These are phyloP conservation scores for Leptodermis oblonga DNA, from an alignment of 257 asterid species.

Conservation along the genomic window DNA sequence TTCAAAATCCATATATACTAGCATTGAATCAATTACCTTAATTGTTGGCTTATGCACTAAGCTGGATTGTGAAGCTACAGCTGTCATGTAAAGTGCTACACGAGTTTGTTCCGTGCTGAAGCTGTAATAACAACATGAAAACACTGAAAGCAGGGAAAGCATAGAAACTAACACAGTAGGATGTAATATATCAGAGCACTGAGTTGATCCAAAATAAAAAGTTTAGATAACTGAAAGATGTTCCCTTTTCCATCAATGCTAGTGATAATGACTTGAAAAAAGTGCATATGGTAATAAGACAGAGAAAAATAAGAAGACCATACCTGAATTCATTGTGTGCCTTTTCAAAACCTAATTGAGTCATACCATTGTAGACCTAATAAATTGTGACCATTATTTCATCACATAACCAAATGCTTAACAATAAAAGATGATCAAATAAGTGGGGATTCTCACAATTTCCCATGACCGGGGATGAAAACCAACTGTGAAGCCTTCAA, in stretches of 20 bases:
- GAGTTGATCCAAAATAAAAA: neutral
- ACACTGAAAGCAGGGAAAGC: conserved; percentile 18
- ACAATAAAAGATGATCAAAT: conserved; percentile 17
- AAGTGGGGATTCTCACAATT: conserved; percentile 47
- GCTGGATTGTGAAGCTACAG: conserved; percentile 63
- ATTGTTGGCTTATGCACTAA: conserved; percentile 66
- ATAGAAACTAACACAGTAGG: neutral
- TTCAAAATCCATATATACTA: neutral
- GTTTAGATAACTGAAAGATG: neutral
- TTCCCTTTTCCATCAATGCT: neutral
- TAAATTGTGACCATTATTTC: conserved; percentile 19
- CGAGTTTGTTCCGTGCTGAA: conserved; percentile 73
- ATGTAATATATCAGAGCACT: neutral
- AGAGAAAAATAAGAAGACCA: conserved; percentile 3
- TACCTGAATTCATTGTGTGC: conserved; percentile 77
- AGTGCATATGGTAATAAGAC: neutral
- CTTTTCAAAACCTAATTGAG: conserved; percentile 87
- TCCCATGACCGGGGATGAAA: conserved; percentile 94
- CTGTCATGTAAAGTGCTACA: conserved; percentile 72
- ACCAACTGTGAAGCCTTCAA: conserved; percentile 95
- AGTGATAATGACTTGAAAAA: neutral
- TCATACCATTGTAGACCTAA: conserved; percentile 91
- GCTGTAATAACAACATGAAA: conserved; percentile 46
- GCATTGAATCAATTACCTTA: conserved; percentile 46
- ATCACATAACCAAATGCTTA: conserved; percentile 17